Base-by-base conservation (phyloP, 2,329 filamentous ascomycete species). In the Cordyceps militaris region DNA sequence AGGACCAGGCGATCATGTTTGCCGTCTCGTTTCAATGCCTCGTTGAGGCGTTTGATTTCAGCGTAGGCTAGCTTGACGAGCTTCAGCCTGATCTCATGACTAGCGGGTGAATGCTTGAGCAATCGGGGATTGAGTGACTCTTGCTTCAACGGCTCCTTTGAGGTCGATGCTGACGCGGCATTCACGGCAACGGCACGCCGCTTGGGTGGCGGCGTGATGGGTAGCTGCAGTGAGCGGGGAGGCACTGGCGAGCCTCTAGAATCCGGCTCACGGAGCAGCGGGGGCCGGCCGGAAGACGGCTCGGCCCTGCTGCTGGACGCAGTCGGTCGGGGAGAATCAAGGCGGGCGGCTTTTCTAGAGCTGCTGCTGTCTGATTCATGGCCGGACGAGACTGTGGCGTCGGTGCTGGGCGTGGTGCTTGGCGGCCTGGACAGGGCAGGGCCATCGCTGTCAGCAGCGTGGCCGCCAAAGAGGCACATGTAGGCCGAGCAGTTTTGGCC, bases 121-220 rank as follows among this genome's bases (percentile, higher is more conserved):
- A 84, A 76, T 7, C 87, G 82, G 50, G 88, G 88, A 62, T 88
- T 88, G 36, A 92, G 77, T 19, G 75, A 70, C 70, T 88, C 84
- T 14, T 70, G 61, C 59, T 73, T 75, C 34, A 57, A 53, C 4
- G 63, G 23, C 26, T 57, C 5, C 59, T 50, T 1, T 4, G 24
- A 57, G 64, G 66, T 14, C 43, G 38, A 21, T 8, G 21, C 8
- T 26, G 10, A 19, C 34, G 34, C 14, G 14, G 34, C 14, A 16
- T 16, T 13, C 14, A 23, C 2, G 34, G 7, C 26, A 13, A 21
- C 19, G 13, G 26, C 14, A 6, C 44, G 4, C 4, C 16, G 44
- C 54, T 61, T 63, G 8, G 62, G 16, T 9, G 56, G 49, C 5
- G 56, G 49, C 11, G 43, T 48, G 10, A 58, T 42, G 1, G 42